phyloP scores from a whole-genome alignment of 176 grass and related monocot genomes.

The Bothriochloa decipiens region DNA sequence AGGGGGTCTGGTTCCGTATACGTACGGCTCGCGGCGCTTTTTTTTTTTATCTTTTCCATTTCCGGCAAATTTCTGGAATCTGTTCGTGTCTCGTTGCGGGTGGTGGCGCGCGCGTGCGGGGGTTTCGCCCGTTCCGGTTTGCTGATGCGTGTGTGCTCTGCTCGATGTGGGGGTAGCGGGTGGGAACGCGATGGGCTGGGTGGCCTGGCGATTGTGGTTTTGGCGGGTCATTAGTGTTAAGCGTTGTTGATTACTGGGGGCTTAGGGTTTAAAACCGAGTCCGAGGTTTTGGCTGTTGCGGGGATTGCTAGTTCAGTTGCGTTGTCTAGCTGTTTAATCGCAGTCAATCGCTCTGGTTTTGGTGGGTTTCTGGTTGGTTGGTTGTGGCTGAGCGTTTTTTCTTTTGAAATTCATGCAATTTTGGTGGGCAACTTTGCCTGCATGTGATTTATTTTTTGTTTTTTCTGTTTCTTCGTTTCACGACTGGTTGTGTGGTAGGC shows the following conservation, averaged over 20 bases:
- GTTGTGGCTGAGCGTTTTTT: background rate
- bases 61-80: background rate
- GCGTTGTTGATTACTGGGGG: slow-evolving; percentile 30
- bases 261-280: slow-evolving; percentile 47
- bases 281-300: background rate
- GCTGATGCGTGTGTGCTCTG: background rate
- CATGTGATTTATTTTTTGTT: background rate
- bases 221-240: slow-evolving; percentile 12
- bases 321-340: background rate
- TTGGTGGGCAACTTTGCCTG: background rate
- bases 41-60: background rate
- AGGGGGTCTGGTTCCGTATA: background rate
- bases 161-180: background rate
- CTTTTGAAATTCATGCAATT: background rate
- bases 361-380: background rate
- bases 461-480: background rate
- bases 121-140: slow-evolving; percentile 4
- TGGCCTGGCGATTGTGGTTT: slow-evolving; percentile 19
- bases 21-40: background rate
- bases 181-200: background rate
- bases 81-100: background rate
- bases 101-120: background rate
- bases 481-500: background rate
- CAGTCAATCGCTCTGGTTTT: background rate
- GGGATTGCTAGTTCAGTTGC: background rate